Base-by-base conservation (phyloP, 441 rosid genomes). In the Eugenia klotzschiana region DNA sequence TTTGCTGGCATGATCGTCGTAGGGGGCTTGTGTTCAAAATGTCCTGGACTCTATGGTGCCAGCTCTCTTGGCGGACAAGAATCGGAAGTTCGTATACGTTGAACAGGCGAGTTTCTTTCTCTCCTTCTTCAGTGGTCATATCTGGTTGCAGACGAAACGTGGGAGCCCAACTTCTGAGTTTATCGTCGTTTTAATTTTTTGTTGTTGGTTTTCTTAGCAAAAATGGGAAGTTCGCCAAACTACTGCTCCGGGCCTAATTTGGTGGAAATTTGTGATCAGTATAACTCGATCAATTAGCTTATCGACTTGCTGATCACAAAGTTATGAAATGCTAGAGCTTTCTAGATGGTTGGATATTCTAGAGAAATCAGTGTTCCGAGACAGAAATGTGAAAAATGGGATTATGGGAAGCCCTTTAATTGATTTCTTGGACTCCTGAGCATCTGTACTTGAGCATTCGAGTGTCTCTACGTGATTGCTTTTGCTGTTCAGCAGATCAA, bases 11-110 rank as follows among this genome's bases (percentile, higher is more conserved):
- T 64, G 43, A 64, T 64, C 74, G 20, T 33, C 80, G 80, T 72
- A 94, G 99, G 93, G 93, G 80, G 99, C 99, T 83, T 97, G 99
- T 87, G 99, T 97, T 86, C 96, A 92, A 85, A 97, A 97, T 89
- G 94, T 94, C 40, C 86, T 97, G 89, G 99, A 97, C 99, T 50
- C 43, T 96, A 37, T 89, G 95, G 82, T 49, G 51, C 96, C 99
- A 77, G 95, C 98, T 1, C 84, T 97, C 77, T 72, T 96, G 86
- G 97, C 94, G 83, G 99, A 97, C 89, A 94, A 93, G 91, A 97
- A 96, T 85, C 93, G 99, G 81, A 97, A 92, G 83, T 97, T 97
- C 89, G 89, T 97, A 60, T 96, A 93, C 84, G 99, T 93, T 81
- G 99, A 97, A 83, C 89, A 82, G 94, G 99, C 89, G 89, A 88